Evolutionary conservation across 2,329 filamentous ascomycete genomes (phyloP).

Genomic region (Fusarium scirpi): DNA sequence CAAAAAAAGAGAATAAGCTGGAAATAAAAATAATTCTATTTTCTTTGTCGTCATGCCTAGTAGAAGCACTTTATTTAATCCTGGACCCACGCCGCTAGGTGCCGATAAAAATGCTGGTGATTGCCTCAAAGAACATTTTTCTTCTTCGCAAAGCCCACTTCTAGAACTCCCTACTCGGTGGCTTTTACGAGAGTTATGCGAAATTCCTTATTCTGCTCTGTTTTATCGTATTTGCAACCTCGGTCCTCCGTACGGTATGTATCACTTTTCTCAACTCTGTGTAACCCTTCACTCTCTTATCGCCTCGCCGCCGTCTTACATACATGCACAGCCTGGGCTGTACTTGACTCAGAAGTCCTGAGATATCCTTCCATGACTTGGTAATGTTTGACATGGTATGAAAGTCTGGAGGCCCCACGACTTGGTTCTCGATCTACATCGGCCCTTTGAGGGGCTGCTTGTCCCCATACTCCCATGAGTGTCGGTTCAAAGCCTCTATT

Average conservation of each 20-base stretch:
- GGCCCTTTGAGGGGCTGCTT: constrained; percentile 36
- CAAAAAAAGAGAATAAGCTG: not conserved
- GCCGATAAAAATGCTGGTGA: constrained; percentile 18
- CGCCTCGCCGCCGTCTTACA: constrained; percentile 17
- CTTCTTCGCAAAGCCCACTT: not conserved
- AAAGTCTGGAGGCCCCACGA: constrained; percentile 11
- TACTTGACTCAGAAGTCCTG: constrained; percentile 2
- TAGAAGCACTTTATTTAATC: constrained; percentile 7
- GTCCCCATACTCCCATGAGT: constrained; percentile 40
- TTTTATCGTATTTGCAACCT: not conserved
- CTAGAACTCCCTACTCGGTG: not conserved
- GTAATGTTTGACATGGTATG: not conserved
- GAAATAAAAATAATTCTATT: not conserved
- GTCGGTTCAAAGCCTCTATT: constrained; percentile 26
- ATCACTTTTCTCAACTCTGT: not conserved
- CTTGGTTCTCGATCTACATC: constrained; percentile 31
- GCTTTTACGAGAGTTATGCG: constrained; percentile 14
- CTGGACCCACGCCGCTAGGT: constrained; percentile 23
- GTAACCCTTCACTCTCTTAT: constrained; percentile 10
- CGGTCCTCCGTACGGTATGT: constrained; percentile 23
- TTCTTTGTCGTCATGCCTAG: not conserved
- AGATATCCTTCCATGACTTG: not conserved
- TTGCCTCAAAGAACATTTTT: constrained; percentile 3
- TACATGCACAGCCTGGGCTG: not conserved
- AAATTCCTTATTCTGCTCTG: not conserved